phyloP scores from a whole-genome alignment of 1,284 basidiomycete genomes.

The Mycosarcoma maydis region DNA sequence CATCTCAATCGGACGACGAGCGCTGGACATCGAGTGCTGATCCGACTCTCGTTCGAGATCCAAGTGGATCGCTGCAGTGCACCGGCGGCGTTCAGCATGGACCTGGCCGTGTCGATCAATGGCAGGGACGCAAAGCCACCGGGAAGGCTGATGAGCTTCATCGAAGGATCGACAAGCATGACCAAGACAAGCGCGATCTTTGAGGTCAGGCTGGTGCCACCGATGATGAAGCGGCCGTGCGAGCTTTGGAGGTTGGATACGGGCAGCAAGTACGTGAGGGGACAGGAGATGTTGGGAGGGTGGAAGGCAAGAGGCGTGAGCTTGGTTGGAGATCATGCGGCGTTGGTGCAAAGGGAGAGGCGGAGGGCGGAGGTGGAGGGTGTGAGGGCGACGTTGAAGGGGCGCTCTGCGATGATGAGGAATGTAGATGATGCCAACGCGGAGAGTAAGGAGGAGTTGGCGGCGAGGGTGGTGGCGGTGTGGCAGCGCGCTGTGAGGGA shows the following conservation, averaged over 20 bases:
- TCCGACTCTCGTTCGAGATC: conserved; percentile 81
- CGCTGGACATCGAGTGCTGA: conserved; percentile 78
- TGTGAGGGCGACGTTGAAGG: conserved; percentile 77
- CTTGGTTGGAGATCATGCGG: conserved; percentile 83
- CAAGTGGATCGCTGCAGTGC: conserved; percentile 84
- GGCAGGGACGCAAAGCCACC: conserved; percentile 85
- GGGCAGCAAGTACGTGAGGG: conserved; percentile 88
- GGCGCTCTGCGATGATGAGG: conserved; percentile 8
- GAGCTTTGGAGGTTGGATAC: conserved; percentile 96
- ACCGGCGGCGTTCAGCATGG: conserved; percentile 85
- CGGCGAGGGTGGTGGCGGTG: conserved; percentile 32
- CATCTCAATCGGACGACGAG: conserved; percentile 86
- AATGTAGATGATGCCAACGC: background rate
- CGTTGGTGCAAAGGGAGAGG: conserved; percentile 76
- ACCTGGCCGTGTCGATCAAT: conserved; percentile 85
- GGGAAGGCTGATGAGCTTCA: conserved; percentile 76
- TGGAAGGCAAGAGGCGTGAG: conserved; percentile 90
- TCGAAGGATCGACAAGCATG: conserved; percentile 67
- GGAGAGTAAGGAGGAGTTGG: conserved; percentile 12
- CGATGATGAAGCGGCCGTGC: conserved; percentile 82
- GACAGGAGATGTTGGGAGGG: conserved; percentile 80
- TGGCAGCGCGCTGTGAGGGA: conserved; percentile 51
- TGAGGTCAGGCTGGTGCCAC: conserved; percentile 81
- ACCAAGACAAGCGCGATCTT: conserved; percentile 78
- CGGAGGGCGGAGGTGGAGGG: conserved; percentile 88